Percentiles rank a stretch among this genome's conserved stretches.
Conservation (phyloP, 805 yeast species). For the Zygotorulaspora danielsina region DNA sequence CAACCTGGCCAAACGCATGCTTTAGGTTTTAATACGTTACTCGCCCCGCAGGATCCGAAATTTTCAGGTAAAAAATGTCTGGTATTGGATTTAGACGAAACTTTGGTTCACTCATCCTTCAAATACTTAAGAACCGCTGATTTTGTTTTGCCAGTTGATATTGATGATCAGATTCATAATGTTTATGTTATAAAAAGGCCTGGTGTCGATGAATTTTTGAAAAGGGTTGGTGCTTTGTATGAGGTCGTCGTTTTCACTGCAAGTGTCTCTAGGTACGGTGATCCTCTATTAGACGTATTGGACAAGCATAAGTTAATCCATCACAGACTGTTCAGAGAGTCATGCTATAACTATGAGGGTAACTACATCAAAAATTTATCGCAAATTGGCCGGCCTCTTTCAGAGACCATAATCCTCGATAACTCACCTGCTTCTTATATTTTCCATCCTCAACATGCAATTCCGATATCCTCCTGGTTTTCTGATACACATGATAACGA, state of each 20-base stretch:
- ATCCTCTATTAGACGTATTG: conserved; percentile 84
- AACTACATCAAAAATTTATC: conserved; percentile 91
- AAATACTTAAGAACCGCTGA: conserved; percentile 89
- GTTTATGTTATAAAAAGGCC: conserved; percentile 97
- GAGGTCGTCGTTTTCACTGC: conserved; percentile 98
- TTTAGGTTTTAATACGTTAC: conserved; percentile 61
- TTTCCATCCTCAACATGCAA: conserved; percentile 96
- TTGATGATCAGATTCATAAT: conserved; percentile 85
- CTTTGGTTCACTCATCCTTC: conserved; percentile 92
- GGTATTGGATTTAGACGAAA: conserved; percentile 90
- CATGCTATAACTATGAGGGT: conserved; percentile 91
- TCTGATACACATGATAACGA: conserved; percentile 97
- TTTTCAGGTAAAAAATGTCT: conserved; percentile 74
- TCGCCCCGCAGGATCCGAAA: conserved; percentile 43
- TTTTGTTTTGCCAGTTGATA: conserved; percentile 95
- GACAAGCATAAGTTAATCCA: conserved; percentile 75
- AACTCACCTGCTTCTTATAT: conserved; percentile 98
- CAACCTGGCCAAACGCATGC: conserved; percentile 72
- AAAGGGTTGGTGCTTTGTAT: conserved; percentile 73
- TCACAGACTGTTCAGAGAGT: conserved; percentile 90
- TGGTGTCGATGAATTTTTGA: conserved; percentile 91
- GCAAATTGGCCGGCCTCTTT: conserved; percentile 88
- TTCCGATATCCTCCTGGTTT: conserved; percentile 97
- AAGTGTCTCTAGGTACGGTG: conserved; percentile 91
- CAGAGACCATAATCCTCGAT: conserved; percentile 84